Evolutionary conservation across 441 rosid species (phyloP).

Genomic region (Metrosideros polymorpha): DNA sequence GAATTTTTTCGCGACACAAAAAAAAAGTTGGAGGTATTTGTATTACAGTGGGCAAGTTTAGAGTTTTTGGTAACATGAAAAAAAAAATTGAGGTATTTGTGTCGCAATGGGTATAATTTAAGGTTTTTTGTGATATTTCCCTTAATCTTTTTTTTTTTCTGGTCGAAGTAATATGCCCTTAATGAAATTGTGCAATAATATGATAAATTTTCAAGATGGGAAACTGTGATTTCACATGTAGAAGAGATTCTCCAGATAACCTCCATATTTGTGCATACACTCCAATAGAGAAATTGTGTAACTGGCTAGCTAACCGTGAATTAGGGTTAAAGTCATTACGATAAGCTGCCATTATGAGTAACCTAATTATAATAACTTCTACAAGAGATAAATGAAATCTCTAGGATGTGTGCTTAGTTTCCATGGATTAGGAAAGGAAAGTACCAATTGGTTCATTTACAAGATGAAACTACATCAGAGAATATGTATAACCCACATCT

Average conservation of each 20-base stretch:
- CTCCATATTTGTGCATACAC: not conserved
- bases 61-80: too few relatives aligned
- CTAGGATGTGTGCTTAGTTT: not conserved
- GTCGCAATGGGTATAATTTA: too few relatives aligned
- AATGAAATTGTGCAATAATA: accelerated
- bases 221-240: accelerated
- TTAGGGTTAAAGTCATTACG: not conserved
- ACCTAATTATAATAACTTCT: not conserved
- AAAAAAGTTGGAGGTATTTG: too few relatives aligned
- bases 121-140: too few relatives aligned
- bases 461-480: not conserved
- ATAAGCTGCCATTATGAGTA: not conserved
- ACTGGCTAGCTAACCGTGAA: not conserved
- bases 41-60: too few relatives aligned
- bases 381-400: not conserved
- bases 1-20: too few relatives aligned
- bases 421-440: not conserved
- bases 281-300: not conserved
- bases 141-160: too few relatives aligned
- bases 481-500: not conserved
- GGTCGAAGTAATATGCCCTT: too few relatives aligned
- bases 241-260: accelerated
- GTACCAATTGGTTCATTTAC: not conserved
- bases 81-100: too few relatives aligned
- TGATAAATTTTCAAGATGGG: not conserved